Evolutionary conservation across 257 asterid species (phyloP).

Genomic region (Schizonepeta tenuifolia): DNA sequence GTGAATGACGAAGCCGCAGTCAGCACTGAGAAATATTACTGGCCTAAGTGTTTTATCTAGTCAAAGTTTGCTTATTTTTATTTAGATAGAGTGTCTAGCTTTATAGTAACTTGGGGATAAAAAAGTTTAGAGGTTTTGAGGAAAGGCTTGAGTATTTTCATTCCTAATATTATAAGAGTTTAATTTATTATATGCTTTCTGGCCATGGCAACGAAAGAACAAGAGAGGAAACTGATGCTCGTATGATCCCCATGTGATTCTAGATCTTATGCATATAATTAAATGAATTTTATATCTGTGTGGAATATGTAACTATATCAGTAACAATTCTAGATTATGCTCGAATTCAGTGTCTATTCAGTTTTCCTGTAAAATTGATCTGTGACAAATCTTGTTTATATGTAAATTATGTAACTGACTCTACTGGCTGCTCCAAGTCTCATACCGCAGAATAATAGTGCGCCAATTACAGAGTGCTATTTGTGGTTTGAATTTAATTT

Average conservation of each 20-base stretch:
- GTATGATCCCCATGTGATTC: constrained; percentile 7
- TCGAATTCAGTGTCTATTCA: constrained; percentile 2
- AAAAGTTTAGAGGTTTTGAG: constrained; percentile 13
- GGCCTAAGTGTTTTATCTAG: not conserved
- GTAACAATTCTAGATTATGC: not conserved
- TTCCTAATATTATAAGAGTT: not conserved
- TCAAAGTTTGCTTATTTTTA: not conserved
- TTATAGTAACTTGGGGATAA: not conserved
- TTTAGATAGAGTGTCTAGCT: not conserved
- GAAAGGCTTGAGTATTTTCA: not conserved
- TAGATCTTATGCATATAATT: not conserved
- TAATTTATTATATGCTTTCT: constrained; percentile 7
- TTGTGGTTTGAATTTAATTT: no score
- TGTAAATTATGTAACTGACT: not conserved
- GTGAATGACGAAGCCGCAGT: not conserved
- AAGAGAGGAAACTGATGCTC: not conserved
- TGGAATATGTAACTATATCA: no score
- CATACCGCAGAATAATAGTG: not conserved
- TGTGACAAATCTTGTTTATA: constrained; percentile 1
- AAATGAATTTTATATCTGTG: no score
- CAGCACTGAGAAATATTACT: not conserved
- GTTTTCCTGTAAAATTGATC: not conserved
- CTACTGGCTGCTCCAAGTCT: not conserved
- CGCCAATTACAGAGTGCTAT: no score
- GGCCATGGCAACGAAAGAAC: not conserved